These are phyloP conservation scores for Penicillium samsonianum DNA, from an alignment of 495 filamentous ascomycete species.

Conservation along the genomic window DNA sequence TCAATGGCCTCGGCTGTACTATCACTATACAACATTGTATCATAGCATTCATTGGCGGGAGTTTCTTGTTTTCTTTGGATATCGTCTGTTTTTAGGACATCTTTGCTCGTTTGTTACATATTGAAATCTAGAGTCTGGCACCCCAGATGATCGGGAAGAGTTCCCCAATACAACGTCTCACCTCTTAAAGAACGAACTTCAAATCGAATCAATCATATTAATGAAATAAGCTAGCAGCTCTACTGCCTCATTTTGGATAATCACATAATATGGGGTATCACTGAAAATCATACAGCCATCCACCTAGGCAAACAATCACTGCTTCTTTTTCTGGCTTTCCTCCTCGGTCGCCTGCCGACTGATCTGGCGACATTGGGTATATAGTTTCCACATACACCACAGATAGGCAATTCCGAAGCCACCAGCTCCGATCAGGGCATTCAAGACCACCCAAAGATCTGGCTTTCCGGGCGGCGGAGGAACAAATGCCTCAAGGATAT, in stretches of 20 bases:
- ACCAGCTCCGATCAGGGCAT: conserved; percentile 79
- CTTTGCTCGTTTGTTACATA: conserved; percentile 2
- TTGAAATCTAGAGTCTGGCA: conserved; percentile 1
- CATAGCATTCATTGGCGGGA: conserved; percentile 30
- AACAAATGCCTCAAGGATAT: conserved; percentile 69
- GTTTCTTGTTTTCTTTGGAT: conserved; percentile 24
- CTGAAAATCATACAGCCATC: conserved; percentile 18
- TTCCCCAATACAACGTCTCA: conserved; percentile 22
- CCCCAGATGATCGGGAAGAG: conserved; percentile 2
- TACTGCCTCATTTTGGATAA: conserved; percentile 7
- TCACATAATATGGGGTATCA: conserved; percentile 36
- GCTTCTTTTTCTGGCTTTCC: conserved; percentile 42
- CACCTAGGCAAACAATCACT: conserved; percentile 28
- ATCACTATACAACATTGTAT: conserved; percentile 25
- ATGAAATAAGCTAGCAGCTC: conserved; percentile 2
- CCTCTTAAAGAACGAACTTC: conserved; percentile 9
- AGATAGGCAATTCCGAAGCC: conserved; percentile 86
- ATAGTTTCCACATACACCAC: conserved; percentile 79
- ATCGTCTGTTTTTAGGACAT: conserved; percentile 8
- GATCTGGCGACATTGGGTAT: conserved; percentile 56
- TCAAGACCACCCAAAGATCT: conserved; percentile 90
- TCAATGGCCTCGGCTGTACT: conserved; percentile 12
- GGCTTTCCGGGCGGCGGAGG: conserved; percentile 72
- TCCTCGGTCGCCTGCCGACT: conserved; percentile 29
- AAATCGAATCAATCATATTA: conserved; percentile 4